Percentiles rank a stretch among this genome's conserved stretches.
These are phyloP conservation scores for Mortierella claussenii DNA, from an alignment of 192 early-diverging fungal species.

Conservation along the genomic window DNA sequence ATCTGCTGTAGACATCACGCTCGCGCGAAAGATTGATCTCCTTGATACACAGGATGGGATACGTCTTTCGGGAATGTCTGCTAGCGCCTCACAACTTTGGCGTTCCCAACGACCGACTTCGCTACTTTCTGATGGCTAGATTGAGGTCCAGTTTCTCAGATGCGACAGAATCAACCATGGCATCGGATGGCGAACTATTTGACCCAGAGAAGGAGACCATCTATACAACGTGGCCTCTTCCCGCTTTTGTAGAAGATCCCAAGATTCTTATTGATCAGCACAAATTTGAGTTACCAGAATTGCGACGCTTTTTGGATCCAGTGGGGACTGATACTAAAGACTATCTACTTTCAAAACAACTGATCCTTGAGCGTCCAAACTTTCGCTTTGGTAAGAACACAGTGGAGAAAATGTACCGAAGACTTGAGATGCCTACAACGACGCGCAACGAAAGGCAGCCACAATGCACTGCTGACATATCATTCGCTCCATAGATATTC, in stretches of 20 bases:
- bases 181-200: not conserved
- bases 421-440: not conserved
- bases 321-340: constrained; percentile 28
- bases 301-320: constrained; percentile 39
- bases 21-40: constrained; percentile 66
- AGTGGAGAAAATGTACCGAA: not conserved
- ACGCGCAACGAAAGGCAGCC: too few species aligned
- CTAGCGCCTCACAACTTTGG: constrained; percentile 78
- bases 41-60: constrained; percentile 64
- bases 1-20: constrained; percentile 68
- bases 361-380: constrained; percentile 58
- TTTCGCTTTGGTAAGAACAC: constrained; percentile 58
- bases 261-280: constrained; percentile 12
- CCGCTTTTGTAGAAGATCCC: constrained; percentile 41
- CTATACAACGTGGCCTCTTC: constrained; percentile 60
- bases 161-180: not conserved
- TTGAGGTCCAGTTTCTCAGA: constrained; percentile 18
- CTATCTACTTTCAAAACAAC: constrained; percentile 52
- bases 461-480: not conserved
- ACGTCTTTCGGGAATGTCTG: constrained; percentile 75
- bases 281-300: constrained; percentile 16
- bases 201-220: constrained; percentile 41
- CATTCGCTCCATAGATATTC: constrained; percentile 60
- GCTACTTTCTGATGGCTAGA: constrained; percentile 80
- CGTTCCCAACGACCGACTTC: constrained; percentile 79